Percentiles rank a stretch among this genome's conserved stretches.
Evolutionary conservation across 768 basidiomycete genomes (phyloP).

Genomic region (Naganishia onofrii): DNA sequence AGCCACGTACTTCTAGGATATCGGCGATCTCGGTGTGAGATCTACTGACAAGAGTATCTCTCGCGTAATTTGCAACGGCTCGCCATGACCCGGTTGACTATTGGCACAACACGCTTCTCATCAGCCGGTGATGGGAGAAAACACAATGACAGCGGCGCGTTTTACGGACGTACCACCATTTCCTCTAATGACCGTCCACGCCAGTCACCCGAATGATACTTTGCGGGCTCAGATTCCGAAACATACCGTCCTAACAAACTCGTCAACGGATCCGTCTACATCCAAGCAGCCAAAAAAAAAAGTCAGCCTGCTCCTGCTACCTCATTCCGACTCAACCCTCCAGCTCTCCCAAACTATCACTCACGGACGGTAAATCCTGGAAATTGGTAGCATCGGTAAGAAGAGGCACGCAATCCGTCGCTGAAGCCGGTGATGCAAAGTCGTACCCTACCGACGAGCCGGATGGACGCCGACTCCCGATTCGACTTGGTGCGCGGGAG

Average conservation of each 20-base stretch:
- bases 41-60: conserved; percentile 16
- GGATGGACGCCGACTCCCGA: not conserved
- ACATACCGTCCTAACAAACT: conserved; percentile 16
- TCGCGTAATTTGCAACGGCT: conserved; percentile 22
- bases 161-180: not conserved
- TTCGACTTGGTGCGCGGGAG: conserved; percentile 1
- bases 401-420: not conserved
- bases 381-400: conserved; percentile 5
- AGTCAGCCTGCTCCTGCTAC: not conserved
- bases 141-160: not conserved
- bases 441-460: not conserved
- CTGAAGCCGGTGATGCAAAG: not conserved
- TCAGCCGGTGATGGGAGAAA: not conserved
- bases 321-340: not conserved
- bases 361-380: conserved; percentile 15
- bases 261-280: conserved; percentile 16
- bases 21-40: not conserved
- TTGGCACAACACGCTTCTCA: not conserved
- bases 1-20: conserved; percentile 12
- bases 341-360: not conserved
- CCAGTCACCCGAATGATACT: conserved; percentile 6
- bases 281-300: not conserved
- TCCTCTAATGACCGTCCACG: conserved; percentile 9
- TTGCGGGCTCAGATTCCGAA: not conserved
- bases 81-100: conserved; percentile 26